Evolutionary conservation across 2,329 filamentous ascomycete genomes (phyloP), one percentile per base, ranked within the genome.

Genomic region (Neonectria faginata): DNA sequence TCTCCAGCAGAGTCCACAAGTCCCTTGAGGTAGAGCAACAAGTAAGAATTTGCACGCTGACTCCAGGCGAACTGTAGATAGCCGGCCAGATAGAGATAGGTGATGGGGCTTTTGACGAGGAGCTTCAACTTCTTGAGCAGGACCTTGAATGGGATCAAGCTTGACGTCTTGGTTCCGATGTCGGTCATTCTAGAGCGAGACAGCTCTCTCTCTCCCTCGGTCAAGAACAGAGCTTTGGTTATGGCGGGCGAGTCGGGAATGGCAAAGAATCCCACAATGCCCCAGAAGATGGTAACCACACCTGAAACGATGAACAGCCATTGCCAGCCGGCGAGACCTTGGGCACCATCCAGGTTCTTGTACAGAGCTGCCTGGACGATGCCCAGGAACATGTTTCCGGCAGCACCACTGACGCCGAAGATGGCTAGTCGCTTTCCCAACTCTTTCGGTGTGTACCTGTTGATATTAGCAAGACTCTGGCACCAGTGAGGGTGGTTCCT

Each of bases 31-130:
- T 74, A 77, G 1, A 74, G 57, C 25, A 78, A 62, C 48, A 82
- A 79, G 67, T 77, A 82, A 1, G 76, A 62, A 57, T 79, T 77
- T 18, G 74, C 74, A 33, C 78, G 78, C 39, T 79, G 79, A 42
- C 75, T 76, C 52, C 80, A 76, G 0, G 78, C 68, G 22, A 79
- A 75, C 11, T 74, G 70, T 3, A 76, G 69, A 58, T 80, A 75
- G 1, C 75, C 74, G 1, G 75, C 74, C 1, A 78, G 68, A 56
- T 78, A 80, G 0, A 78, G 64, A 36, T 76, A 79, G 0, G 71
- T 69, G 0, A 73, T 44, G 0, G 71, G 71, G 3, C 66, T 73
- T 2, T 27, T 10, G 6, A 56, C 7, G 0, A 73, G 71, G 0
- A 73, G 53, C 10, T 66, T 70, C 16, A 73, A 31, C 12, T 73